phyloP scores from a whole-genome alignment of 768 basidiomycete species.

The Chlorophyllum brunneum region DNA sequence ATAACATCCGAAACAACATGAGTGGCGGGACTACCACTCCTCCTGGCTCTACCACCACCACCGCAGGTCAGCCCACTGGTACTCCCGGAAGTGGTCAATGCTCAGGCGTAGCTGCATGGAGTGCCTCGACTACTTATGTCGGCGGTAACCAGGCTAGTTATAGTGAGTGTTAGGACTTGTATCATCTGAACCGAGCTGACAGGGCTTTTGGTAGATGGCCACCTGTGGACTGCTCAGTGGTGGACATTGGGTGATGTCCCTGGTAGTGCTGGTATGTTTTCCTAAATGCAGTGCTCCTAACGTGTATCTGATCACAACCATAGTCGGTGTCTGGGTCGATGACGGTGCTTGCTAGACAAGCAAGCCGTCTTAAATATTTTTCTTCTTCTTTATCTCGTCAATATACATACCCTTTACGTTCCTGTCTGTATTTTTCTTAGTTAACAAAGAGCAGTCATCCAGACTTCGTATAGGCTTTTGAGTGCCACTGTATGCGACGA shows the following conservation, averaged over 20 bases:
- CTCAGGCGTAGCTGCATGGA: constrained; percentile 46
- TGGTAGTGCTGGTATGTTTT: constrained; percentile 41
- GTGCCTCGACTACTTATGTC: constrained; percentile 39
- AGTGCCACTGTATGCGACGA: constrained; percentile 1
- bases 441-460: no score
- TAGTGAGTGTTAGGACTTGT: constrained; percentile 25
- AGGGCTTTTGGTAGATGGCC: constrained; percentile 29
- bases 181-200: neutral
- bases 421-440: no score
- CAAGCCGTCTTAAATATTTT: neutral
- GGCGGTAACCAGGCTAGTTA: constrained; percentile 45
- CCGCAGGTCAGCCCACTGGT: constrained; percentile 16
- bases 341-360: constrained; percentile 42
- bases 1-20: constrained; percentile 68
- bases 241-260: constrained; percentile 60
- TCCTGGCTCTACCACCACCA: constrained; percentile 15
- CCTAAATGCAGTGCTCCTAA: neutral
- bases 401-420: no score
- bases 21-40: constrained; percentile 24
- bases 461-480: no score
- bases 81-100: constrained; percentile 33
- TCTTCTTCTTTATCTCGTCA: no score
- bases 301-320: neutral
- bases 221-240: constrained; percentile 61
- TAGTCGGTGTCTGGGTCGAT: constrained; percentile 55